Evolutionary conservation across 768 basidiomycete genomes (phyloP).

Genomic region (Panus rudis): DNA sequence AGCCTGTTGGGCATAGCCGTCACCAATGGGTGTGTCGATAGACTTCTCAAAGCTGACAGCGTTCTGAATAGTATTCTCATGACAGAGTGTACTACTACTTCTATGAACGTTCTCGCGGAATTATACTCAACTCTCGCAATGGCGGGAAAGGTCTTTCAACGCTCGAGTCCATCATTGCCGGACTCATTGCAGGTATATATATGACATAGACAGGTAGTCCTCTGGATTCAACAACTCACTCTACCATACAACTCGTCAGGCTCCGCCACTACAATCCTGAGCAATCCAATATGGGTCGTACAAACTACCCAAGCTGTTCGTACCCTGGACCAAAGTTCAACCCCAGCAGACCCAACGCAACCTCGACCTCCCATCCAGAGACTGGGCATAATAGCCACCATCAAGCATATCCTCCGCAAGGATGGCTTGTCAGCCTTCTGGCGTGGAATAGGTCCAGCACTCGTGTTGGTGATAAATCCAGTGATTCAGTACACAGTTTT

Average conservation of each 20-base stretch:
- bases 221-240: background rate
- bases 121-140: constrained; percentile 41
- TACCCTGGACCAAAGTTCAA: constrained; percentile 32
- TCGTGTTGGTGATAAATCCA: constrained; percentile 90
- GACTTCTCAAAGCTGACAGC: background rate
- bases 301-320: constrained; percentile 84
- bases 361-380: constrained; percentile 34
- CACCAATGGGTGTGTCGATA: constrained; percentile 72
- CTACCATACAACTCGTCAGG: constrained; percentile 36
- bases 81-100: constrained; percentile 88
- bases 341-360: constrained; percentile 18
- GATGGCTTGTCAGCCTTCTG: constrained; percentile 82
- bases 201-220: background rate
- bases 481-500: constrained; percentile 93
- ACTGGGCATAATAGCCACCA: constrained; percentile 58
- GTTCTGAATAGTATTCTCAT: background rate
- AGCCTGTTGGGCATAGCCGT: constrained; percentile 86
- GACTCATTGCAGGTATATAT: constrained; percentile 71
- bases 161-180: constrained; percentile 83
- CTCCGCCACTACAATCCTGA: constrained; percentile 79
- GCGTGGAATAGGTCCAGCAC: constrained; percentile 90
- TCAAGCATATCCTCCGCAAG: constrained; percentile 60
- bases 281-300: constrained; percentile 96
- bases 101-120: constrained; percentile 64
- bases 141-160: constrained; percentile 71